Evolutionary conservation across 2,329 filamentous ascomycete species (phyloP), one percentile per base, ranked within the genome.

Genomic region (Diaporthe capsici): DNA sequence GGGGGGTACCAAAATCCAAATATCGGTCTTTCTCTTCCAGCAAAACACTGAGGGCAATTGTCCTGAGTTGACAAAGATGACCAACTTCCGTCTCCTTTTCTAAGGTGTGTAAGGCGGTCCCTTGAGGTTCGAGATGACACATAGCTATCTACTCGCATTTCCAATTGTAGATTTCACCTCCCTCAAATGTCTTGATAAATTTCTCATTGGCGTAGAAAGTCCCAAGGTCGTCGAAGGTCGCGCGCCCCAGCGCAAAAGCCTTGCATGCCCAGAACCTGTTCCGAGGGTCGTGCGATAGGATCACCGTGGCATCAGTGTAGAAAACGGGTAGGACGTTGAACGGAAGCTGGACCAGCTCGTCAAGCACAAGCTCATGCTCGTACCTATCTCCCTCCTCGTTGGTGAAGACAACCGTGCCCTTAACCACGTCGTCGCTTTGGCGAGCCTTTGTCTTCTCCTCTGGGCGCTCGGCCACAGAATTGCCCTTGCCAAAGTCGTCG

Each of bases 331-430:
- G 61, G 6, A 65, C 25, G 42, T 34, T 65, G 1, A 34, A 20
- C 4, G 61, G 61, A 12, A 65, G 61, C 17, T 15, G 25, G 10
- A 65, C 28, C 10, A 65, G 7, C 42, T 47, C 17, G 28, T 65
- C 61, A 49, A 65, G 61, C 25, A 65, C 61, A n/a, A 65, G 61
- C 61, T 65, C 61, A 34, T 65, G 61, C 42, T 65, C 61, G 42
- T 65, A 65, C 42, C 25, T 65, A 4, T 65, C 61, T 5, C 61
- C 61, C 17, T 65, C 42, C 42, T 65, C 61, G 42, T 65, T 65
- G 61, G n/a, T 65, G 61, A 65, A 65, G 42, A 65, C 39, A 2
- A 65, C 61, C 10, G 61, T 65, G 28, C 61, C 61, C 28, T 49
- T 17, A 13, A 65, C 61, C 25, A 65, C 9, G 17, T 47, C 60